These are phyloP conservation scores for Malania oleifera DNA, from an alignment of 164 flowering plant genomes.

Conservation along the genomic window DNA sequence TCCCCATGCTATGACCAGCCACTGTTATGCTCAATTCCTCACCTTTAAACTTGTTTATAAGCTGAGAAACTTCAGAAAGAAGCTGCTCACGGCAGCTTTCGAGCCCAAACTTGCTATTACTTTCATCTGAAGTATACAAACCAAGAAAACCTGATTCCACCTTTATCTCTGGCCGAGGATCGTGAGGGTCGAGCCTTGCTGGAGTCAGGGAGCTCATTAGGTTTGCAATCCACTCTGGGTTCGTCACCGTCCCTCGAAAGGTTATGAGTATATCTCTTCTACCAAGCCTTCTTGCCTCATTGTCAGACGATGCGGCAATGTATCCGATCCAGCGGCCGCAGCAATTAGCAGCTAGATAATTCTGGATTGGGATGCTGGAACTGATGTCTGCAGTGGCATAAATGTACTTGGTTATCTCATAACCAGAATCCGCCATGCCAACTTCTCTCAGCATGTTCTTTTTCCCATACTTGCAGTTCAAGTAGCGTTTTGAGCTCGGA, in stretches of 20 bases:
- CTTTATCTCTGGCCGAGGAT: constrained; percentile 48
- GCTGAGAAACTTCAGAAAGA: constrained; percentile 36
- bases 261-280: constrained; percentile 63
- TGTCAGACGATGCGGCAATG: constrained; percentile 60
- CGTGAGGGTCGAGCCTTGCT: constrained; percentile 57
- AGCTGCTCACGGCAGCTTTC: constrained; percentile 51
- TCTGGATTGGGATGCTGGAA: constrained; percentile 45
- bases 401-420: constrained; percentile 67
- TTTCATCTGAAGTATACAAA: constrained; percentile 39
- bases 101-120: constrained; percentile 25
- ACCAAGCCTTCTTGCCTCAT: constrained; percentile 40
- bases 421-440: constrained; percentile 51
- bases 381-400: constrained; percentile 70
- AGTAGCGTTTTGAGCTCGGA: constrained; percentile 56
- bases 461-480: constrained; percentile 69
- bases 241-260: constrained; percentile 74
- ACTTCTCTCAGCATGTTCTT: constrained; percentile 39
- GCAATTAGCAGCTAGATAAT: constrained; percentile 18
- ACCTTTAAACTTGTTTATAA: constrained; percentile 31
- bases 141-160: constrained; percentile 54
- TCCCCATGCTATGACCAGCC: constrained; percentile 93
- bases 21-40: constrained; percentile 71
- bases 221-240: constrained; percentile 69
- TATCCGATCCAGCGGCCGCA: constrained; percentile 78
- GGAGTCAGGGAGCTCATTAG: constrained; percentile 73